Evolutionary conservation across 371 early-diverging fungal genomes (phyloP), one percentile per base, ranked within the genome.

Genomic region (Lichtheimia hyalospora): DNA sequence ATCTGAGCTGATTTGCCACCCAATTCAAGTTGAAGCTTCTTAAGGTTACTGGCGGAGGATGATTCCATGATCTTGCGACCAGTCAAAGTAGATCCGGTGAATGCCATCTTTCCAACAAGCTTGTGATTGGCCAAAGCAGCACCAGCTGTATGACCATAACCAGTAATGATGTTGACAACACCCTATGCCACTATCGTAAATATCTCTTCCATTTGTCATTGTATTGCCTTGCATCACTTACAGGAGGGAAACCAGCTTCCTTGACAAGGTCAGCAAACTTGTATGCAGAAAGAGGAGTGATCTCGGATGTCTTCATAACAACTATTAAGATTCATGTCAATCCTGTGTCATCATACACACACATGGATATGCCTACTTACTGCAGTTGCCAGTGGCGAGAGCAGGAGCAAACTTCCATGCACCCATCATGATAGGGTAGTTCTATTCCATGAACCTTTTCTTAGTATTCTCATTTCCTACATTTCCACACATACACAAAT

Each of bases 1-100:
- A 95, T 90, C 58, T 89, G 84, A 1, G 96, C 91, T 27, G 87
- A 88, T 79, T 96, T 96, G 56, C 97, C 97, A 54, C 96, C 96
- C 14, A 96, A 85, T 71, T 96, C 96, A 23, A 96, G 85, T 20
- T 90, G 84, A 21, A 91, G 81, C 20, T 83, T 72, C 70, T 93
- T 92, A 49, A 94, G 81, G 44, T 87, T 90, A 44, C 82, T 79
- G 23, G 67, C 69, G 8, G 92, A 86, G 28, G 91, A 83, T 7
- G 82, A 72, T 27, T 81, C 81, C 74, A 89, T 81, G 52, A 95
- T 83, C 58, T 81, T 82, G 54, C 91, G 86, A 49, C 94, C 92
- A 40, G 82, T 84, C 0, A 58, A 54, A 20, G 89, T 89, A 0
- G 89, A 90, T 18, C 96, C 96, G 16, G 89, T 84, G 54, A 78